phyloP scores from a whole-genome alignment of 176 grass and related monocot genomes.

The Alloteropsis semialata region DNA sequence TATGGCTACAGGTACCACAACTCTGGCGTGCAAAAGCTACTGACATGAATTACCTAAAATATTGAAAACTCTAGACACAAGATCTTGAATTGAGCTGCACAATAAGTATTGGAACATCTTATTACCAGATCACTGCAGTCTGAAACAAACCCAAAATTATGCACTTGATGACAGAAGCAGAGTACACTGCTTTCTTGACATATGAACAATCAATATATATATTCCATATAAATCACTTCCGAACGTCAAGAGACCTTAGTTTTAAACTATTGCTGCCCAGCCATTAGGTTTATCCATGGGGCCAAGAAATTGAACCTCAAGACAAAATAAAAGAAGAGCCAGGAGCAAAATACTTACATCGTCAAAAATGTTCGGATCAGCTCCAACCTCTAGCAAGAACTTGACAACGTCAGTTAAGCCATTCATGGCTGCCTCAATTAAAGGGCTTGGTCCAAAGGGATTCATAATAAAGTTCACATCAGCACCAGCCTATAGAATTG shows the following conservation, averaged over 20 bases:
- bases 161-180: not conserved
- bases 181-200: not conserved
- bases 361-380: conserved; percentile 40
- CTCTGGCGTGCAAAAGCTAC: not conserved
- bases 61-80: not conserved
- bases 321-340: not conserved
- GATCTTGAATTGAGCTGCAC: not conserved
- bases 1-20: not conserved
- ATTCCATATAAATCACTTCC: not conserved
- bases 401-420: conserved; percentile 40
- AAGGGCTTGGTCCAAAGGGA: not conserved
- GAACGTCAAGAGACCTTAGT: not conserved
- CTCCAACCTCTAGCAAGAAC: conserved; percentile 41
- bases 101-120: not conserved
- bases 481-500: conserved; percentile 39
- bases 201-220: too few relatives aligned
- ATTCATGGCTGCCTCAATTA: conserved; percentile 17
- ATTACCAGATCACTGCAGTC: not conserved
- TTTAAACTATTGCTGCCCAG: not conserved
- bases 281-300: not conserved
- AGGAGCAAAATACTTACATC: not conserved
- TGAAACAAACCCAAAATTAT: not conserved
- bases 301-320: not conserved
- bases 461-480: conserved; percentile 33
- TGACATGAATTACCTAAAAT: not conserved